A percentile compares a stretch with the other conserved stretches of the same genome.
phyloP scores from a whole-genome alignment of 345 rosid species.

The Euphorbia lathyris region DNA sequence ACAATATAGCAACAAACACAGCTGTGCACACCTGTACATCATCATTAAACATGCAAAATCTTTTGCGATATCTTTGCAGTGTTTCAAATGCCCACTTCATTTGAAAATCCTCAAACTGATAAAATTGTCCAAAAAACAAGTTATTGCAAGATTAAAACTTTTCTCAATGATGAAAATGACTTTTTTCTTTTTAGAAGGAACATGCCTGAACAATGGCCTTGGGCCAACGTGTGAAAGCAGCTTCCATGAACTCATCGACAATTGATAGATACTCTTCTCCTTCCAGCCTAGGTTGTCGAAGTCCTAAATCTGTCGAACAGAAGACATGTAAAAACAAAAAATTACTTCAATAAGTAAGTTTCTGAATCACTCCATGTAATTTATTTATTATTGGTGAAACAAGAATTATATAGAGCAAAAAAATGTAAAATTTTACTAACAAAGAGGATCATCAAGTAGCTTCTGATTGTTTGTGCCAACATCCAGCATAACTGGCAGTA shows the following conservation, averaged over 20 bases:
- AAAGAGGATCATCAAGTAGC: slow-evolving; percentile 79
- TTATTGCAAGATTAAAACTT: slow-evolving; percentile 19
- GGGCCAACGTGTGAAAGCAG: slow-evolving; percentile 89
- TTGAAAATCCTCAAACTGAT: slow-evolving; percentile 96
- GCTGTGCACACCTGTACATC: slow-evolving; percentile 73
- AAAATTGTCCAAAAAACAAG: slow-evolving; percentile 25
- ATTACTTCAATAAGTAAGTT: slow-evolving; percentile 9
- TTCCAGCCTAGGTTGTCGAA: slow-evolving; percentile 85
- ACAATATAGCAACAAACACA: slow-evolving; percentile 12
- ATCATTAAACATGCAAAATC: slow-evolving; percentile 97
- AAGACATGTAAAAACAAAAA: slow-evolving; percentile 22
- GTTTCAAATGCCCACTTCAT: slow-evolving; percentile 99
- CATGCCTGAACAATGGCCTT: slow-evolving; percentile 92
- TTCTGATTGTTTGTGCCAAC: slow-evolving; percentile 93
- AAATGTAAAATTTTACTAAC: slow-evolving; percentile 46
- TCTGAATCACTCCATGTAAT: slow-evolving; percentile 12
- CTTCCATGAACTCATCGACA: slow-evolving; percentile 98
- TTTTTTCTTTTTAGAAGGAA: slow-evolving; percentile 14
- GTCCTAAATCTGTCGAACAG: slow-evolving; percentile 70
- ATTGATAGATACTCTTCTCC: slow-evolving; percentile 86
- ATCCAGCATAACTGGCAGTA: slow-evolving; percentile 92
- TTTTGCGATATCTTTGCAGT: slow-evolving; percentile 72
- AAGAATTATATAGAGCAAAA: neutral
- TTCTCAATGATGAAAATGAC: slow-evolving; percentile 21
- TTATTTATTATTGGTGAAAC: slow-evolving; percentile 9